A percentile compares a stretch with the other conserved stretches of the same genome.
Evolutionary conservation across 495 filamentous ascomycete genomes (phyloP).

Genomic region (Penicillium malachiteum): DNA sequence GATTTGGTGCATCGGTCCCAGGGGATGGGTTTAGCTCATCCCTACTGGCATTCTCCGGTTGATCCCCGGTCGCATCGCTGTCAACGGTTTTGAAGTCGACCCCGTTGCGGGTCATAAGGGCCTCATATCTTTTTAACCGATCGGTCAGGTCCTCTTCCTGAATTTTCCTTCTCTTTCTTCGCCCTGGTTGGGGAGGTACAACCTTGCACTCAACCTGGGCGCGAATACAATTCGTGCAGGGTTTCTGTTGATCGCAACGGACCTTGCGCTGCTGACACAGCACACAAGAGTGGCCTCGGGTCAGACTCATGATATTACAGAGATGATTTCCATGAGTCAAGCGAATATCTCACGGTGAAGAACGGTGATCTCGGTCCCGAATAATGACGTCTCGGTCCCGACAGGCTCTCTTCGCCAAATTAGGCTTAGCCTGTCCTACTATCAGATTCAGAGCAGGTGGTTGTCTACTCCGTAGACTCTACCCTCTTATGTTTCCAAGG

Average conservation of each 20-base stretch:
- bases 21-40: neutral
- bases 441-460: no score
- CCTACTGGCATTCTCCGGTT: neutral
- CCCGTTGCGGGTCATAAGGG: slow-evolving; percentile 24
- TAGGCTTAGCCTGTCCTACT: no score
- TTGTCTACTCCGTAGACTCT: no score
- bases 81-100: slow-evolving; percentile 25
- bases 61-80: neutral
- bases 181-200: slow-evolving; percentile 17
- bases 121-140: slow-evolving; percentile 27
- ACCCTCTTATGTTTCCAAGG: no score
- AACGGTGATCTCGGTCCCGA: no score
- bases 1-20: neutral
- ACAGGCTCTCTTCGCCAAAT: no score
- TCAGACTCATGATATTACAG: slow-evolving; percentile 1
- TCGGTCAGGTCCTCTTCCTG: slow-evolving; percentile 20
- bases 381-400: no score
- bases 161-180: slow-evolving; percentile 21
- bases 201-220: slow-evolving; percentile 27
- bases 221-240: slow-evolving; percentile 32
- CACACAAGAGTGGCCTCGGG: slow-evolving; percentile 18
- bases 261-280: slow-evolving; percentile 38
- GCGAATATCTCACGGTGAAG: no score
- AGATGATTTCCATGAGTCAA: no score
- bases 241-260: slow-evolving; percentile 34